phyloP scores from a whole-genome alignment of 169 alveolate genomes.

The Plasmodium chabaudi region DNA sequence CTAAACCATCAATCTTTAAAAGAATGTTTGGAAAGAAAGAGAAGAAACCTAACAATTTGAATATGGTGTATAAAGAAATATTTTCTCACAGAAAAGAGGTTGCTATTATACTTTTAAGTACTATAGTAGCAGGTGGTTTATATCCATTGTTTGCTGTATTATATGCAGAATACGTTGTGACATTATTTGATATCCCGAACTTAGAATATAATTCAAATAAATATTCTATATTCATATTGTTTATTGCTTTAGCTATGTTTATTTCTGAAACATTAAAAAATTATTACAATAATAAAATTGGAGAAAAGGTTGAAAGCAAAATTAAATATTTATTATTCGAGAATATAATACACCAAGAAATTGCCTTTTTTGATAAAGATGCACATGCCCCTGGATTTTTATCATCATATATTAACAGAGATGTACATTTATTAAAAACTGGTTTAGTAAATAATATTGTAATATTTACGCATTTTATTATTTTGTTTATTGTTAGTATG shows the following conservation, averaged over 20 bases:
- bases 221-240: constrained; percentile 41
- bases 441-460: constrained; percentile 75
- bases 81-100: constrained; percentile 53
- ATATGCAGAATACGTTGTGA: constrained; percentile 47
- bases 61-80: constrained; percentile 56
- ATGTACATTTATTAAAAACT: constrained; percentile 73
- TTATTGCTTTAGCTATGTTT: constrained; percentile 60
- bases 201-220: constrained; percentile 30
- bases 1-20: constrained; percentile 23
- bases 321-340: constrained; percentile 47
- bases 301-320: constrained; percentile 64
- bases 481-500: constrained; percentile 49
- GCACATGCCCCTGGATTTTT: constrained; percentile 54
- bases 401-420: constrained; percentile 42
- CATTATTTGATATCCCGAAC: constrained; percentile 50
- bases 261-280: constrained; percentile 62
- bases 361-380: constrained; percentile 74
- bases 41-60: constrained; percentile 32
- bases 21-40: constrained; percentile 31
- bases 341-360: constrained; percentile 74
- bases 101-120: constrained; percentile 16
- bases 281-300: constrained; percentile 60
- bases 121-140: constrained; percentile 72
- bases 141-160: constrained; percentile 67
- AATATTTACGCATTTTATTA: constrained; percentile 58